Conservation (phyloP, 768 basidiomycete species). For the Hericium rajendrae region DNA sequence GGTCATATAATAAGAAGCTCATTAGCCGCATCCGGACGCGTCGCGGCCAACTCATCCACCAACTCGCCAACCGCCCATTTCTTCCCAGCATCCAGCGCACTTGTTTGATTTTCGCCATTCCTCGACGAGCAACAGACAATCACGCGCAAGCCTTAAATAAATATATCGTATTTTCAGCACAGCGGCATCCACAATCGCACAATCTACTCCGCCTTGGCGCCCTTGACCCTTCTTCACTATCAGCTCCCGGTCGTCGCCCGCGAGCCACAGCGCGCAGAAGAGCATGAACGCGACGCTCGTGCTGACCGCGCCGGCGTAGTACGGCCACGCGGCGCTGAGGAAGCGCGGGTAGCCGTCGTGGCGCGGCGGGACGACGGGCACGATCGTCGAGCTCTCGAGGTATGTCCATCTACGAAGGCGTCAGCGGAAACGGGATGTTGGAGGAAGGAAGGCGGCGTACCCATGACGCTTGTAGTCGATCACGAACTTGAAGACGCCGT, state of each 20-base stretch:
- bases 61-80: no score
- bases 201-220: conserved; percentile 20
- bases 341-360: conserved; percentile 96
- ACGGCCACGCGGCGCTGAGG: conserved; percentile 93
- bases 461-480: conserved; percentile 85
- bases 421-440: conserved; percentile 1
- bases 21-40: no score
- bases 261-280: conserved; percentile 83
- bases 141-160: background rate
- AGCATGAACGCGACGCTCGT: conserved; percentile 78
- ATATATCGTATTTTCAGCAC: background rate
- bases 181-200: background rate
- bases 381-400: conserved; percentile 62
- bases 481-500: conserved; percentile 98
- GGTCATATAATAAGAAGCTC: no score
- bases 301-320: conserved; percentile 85
- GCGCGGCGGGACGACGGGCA: conserved; percentile 84
- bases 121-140: background rate
- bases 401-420: conserved; percentile 50
- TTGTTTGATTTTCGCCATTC: background rate
- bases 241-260: conserved; percentile 60
- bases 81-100: no score
- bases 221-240: conserved; percentile 37
- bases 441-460: conserved; percentile 30
- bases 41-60: no score